Percentiles rank a stretch among this genome's conserved stretches.
phyloP scores from a whole-genome alignment of 352 stramenopile species.

The Stephanocyclus meneghinianus region DNA sequence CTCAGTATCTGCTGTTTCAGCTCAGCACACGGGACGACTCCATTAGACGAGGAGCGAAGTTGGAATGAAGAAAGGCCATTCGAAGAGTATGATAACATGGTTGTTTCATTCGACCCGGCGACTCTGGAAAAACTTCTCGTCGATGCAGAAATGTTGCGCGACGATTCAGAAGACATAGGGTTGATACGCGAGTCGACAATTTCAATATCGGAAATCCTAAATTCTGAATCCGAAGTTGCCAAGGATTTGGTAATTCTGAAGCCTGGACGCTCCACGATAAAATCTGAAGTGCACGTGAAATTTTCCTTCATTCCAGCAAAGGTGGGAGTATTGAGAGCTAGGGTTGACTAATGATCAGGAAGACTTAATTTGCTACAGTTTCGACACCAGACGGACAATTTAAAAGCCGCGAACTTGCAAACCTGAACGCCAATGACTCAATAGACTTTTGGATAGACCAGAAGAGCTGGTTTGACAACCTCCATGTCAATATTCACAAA shows the following conservation, averaged over 20 bases:
- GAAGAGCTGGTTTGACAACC: conserved; percentile 30
- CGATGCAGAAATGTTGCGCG: conserved; percentile 14
- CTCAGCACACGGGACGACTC: not conserved
- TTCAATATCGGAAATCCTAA: conserved; percentile 18
- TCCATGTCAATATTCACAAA: conserved; percentile 9
- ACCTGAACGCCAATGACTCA: not conserved
- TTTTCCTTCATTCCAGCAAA: conserved; percentile 26
- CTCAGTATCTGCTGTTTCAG: conserved; percentile 28
- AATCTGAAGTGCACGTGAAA: conserved; percentile 14
- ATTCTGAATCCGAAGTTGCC: conserved; percentile 2
- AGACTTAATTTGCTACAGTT: not conserved
- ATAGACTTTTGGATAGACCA: conserved; percentile 27
- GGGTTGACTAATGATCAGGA: not conserved
- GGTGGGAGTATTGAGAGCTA: conserved; percentile 17
- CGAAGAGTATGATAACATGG: conserved; percentile 13
- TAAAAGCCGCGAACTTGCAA: conserved; percentile 7
- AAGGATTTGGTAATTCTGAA: conserved; percentile 13
- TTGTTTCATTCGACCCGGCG: conserved; percentile 24
- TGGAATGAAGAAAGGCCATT: conserved; percentile 6
- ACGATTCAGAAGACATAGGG: conserved; percentile 7
- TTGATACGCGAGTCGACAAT: conserved; percentile 1
- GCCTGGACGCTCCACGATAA: conserved; percentile 19
- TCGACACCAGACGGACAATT: conserved; percentile 32
- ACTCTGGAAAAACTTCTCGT: conserved; percentile 1
- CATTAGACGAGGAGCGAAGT: not conserved